These are phyloP conservation scores for Fusarium sp. DNA, from an alignment of 2,329 filamentous ascomycete genomes.

Conservation along the genomic window DNA sequence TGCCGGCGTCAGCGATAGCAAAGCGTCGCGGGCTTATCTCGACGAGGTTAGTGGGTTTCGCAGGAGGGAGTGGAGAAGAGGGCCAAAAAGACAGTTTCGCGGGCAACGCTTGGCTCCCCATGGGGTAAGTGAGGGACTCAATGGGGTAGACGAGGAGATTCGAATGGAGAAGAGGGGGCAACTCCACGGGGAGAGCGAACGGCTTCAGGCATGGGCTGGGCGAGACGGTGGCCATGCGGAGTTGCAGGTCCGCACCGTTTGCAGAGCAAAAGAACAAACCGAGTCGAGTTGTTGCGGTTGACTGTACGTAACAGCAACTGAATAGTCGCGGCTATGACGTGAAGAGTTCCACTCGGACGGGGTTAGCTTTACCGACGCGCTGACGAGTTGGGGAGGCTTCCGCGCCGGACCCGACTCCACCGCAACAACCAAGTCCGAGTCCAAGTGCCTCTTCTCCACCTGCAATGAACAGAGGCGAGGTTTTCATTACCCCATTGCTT, in stretches of 20 bases:
- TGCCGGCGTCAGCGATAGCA: slow-evolving; percentile 20
- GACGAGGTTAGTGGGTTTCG: slow-evolving; percentile 4
- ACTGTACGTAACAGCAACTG: slow-evolving; percentile 37
- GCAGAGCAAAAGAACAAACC: neutral
- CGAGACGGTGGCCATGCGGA: slow-evolving; percentile 4
- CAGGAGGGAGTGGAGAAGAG: slow-evolving; percentile 20
- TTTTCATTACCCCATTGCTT: slow-evolving; percentile 34
- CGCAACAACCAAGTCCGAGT: neutral
- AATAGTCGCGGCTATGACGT: slow-evolving; percentile 30
- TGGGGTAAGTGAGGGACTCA: slow-evolving; percentile 19
- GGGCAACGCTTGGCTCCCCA: slow-evolving; percentile 20
- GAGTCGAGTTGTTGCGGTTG: slow-evolving; percentile 10
- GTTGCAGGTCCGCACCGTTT: neutral
- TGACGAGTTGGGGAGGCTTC: slow-evolving; percentile 20
- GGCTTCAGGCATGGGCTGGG: neutral
- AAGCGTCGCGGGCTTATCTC: slow-evolving; percentile 11
- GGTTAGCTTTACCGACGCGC: slow-evolving; percentile 10
- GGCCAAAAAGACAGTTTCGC: too few relatives aligned
- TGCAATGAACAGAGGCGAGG: slow-evolving; percentile 1
- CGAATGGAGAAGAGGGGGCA: neutral
- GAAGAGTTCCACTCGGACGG: slow-evolving; percentile 21
- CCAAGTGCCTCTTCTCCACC: neutral
- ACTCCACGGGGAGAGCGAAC: slow-evolving; percentile 2
- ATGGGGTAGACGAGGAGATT: slow-evolving; percentile 24
- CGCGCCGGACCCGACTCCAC: slow-evolving; percentile 11